Conservation (phyloP, 352 stramenopile genomes). For the Globisporangium paddicum region DNA sequence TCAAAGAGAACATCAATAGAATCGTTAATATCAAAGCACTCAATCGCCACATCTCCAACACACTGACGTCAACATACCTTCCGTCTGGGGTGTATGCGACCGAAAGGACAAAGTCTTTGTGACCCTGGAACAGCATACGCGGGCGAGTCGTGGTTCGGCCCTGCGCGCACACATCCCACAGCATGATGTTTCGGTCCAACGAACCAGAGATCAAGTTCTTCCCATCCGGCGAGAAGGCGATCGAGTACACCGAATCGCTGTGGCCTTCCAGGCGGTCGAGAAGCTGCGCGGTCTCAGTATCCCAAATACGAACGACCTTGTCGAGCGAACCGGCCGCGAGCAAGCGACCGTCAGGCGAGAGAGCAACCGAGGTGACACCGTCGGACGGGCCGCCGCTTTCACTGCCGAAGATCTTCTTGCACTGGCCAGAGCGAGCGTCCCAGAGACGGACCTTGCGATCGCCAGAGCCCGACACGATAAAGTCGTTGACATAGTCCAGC, state of each 20-base stretch:
- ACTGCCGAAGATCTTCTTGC: conserved; percentile 82
- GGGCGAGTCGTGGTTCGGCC: conserved; percentile 74
- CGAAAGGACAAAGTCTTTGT: conserved; percentile 86
- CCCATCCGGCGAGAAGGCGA: conserved; percentile 81
- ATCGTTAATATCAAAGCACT: background rate
- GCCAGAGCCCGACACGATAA: conserved; percentile 83
- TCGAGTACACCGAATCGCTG: conserved; percentile 86
- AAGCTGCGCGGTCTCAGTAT: conserved; percentile 76
- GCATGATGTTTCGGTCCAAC: conserved; percentile 83
- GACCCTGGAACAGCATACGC: conserved; percentile 84
- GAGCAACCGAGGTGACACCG: conserved; percentile 74
- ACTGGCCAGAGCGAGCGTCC: conserved; percentile 77
- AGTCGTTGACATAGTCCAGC: conserved; percentile 81
- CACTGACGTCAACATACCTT: conserved; percentile 37
- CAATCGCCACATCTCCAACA: background rate
- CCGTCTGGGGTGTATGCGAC: conserved; percentile 85
- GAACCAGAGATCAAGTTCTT: conserved; percentile 87
- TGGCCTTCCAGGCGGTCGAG: conserved; percentile 80
- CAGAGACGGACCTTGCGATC: conserved; percentile 82
- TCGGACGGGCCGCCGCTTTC: conserved; percentile 76
- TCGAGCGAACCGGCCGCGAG: conserved; percentile 77
- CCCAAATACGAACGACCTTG: conserved; percentile 86
- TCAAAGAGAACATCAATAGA: conserved; percentile 10
- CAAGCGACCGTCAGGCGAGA: conserved; percentile 72
- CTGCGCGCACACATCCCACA: conserved; percentile 80